Evolutionary conservation across 2,329 filamentous ascomycete genomes (phyloP), one percentile per base, ranked within the genome.

Genomic region (Oidium heveae): DNA sequence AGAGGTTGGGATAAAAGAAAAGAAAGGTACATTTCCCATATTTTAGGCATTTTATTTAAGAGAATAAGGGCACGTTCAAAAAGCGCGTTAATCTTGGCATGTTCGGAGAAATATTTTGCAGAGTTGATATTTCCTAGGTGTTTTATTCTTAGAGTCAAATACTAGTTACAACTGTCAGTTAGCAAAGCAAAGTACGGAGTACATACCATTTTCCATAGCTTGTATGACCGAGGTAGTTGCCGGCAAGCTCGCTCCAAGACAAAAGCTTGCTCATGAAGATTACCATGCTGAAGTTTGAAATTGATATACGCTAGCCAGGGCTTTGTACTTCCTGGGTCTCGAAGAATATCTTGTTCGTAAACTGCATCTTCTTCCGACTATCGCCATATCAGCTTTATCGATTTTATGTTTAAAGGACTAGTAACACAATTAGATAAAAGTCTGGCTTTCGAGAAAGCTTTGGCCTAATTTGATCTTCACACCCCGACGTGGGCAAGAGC

Each of bases 21-120:
- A 52, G 76, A 76, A 58, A 98, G 79, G 66, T 95, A 98, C 80
- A 96, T 86, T 66, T 95, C 88, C 93, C 91, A 98, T 65, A 98
- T 91, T 60, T 80, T 78, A 24, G 93, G 91, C 91, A 98, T 98
- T 70, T 98, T 98, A 70, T 98, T 95, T 58, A 98, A 76, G 43
- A 98, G 74, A 56, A 95, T 85, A 53, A 98, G 71, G 3, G 91
- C 88, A 61, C 86, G 78, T 70, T 98, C 91, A 66, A 94, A 98
- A 43, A 96, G 77, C 54, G 85, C 76, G 66, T 98, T 98, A 66
- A 96, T 87, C 68, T 96, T 98, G 64, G 80, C 76, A 68, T 83
- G 96, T 64, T 98, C 88, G 56, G 76, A 71, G 54, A 79, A 78
- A 66, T 84, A 86, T 56, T 80, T 75, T 55, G 85, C 84, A 13